phyloP scores from a whole-genome alignment of 345 rosid species.

The Brassica nigra region DNA sequence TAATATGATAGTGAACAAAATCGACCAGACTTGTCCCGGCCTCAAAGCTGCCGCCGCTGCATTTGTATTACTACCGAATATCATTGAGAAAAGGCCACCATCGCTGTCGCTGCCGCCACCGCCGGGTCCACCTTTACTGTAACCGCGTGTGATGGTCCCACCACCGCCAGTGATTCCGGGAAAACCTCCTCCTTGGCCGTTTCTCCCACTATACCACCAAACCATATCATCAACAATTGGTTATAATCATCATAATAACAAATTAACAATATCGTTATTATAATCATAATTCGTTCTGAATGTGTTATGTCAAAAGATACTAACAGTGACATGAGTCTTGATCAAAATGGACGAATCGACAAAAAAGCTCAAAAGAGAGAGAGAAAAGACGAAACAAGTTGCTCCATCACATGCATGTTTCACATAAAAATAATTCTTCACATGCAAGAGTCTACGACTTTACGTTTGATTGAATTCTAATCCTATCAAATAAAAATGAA shows the following conservation, averaged over 20 bases:
- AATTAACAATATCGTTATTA: too few relatives aligned
- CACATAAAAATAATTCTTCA: background rate
- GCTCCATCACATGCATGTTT: constrained; percentile 33
- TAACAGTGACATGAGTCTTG: constrained; percentile 22
- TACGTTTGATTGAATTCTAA: background rate
- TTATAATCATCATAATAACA: constrained; percentile 14
- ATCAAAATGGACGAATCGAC: constrained; percentile 36
- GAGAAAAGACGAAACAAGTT: constrained; percentile 33
- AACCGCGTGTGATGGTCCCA: constrained; percentile 54
- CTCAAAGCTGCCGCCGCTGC: constrained; percentile 38
- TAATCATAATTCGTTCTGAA: background rate
- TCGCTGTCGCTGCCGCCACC: constrained; percentile 37
- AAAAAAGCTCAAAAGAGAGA: constrained; percentile 18
- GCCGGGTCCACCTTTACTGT: constrained; percentile 45
- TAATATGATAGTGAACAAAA: constrained; percentile 15
- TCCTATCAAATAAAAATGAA: background rate
- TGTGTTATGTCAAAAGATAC: constrained; percentile 3
- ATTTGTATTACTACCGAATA: constrained; percentile 58
- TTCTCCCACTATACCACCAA: constrained; percentile 47
- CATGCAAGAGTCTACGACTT: constrained; percentile 20
- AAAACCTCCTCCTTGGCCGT: constrained; percentile 38
- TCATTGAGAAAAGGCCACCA: constrained; percentile 61
- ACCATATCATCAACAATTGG: constrained; percentile 9
- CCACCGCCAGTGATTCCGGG: constrained; percentile 38
- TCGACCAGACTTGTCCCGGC: constrained; percentile 25